Conservation (phyloP, 1,284 basidiomycete species). For the Ustilago nuda region DNA sequence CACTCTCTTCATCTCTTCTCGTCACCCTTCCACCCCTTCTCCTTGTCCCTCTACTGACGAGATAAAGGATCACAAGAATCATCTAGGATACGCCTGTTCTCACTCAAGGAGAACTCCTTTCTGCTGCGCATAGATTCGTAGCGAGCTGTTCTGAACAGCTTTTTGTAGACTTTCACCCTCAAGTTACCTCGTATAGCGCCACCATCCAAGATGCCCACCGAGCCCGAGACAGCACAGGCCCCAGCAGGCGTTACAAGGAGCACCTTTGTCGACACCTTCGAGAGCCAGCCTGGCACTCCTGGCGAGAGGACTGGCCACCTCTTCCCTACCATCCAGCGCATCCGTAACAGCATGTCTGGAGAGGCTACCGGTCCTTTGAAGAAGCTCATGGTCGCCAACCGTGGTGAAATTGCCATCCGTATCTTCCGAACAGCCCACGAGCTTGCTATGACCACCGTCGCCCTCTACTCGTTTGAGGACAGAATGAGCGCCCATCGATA, state of each 20-base stretch:
- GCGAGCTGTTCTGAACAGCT: slow-evolving; percentile 2
- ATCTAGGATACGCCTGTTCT: slow-evolving; percentile 1
- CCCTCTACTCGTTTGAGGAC: slow-evolving; percentile 98
- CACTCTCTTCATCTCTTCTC: slow-evolving; percentile 16
- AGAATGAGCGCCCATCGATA: slow-evolving; percentile 96
- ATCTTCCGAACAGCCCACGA: slow-evolving; percentile 99
- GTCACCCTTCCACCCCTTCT: slow-evolving; percentile 3
- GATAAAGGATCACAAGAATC: slow-evolving; percentile 19
- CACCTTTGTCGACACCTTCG: slow-evolving; percentile 64
- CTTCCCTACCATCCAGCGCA: slow-evolving; percentile 63
- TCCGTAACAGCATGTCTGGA: slow-evolving; percentile 57
- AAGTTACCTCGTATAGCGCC: background rate
- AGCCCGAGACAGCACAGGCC: slow-evolving; percentile 55
- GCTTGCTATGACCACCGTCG: slow-evolving; percentile 98
- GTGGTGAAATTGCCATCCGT: slow-evolving; percentile 90
- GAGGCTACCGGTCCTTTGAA: slow-evolving; percentile 54
- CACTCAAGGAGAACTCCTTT: background rate
- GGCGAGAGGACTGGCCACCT: slow-evolving; percentile 62
- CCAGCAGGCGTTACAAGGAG: slow-evolving; percentile 51
- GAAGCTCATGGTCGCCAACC: slow-evolving; percentile 68
- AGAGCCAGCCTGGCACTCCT: slow-evolving; percentile 62
- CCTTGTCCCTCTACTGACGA: slow-evolving; percentile 18
- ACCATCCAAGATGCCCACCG: slow-evolving; percentile 33
- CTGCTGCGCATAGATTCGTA: slow-evolving; percentile 3
- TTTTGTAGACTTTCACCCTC: background rate